Conservation (phyloP, 2,329 filamentous ascomycete genomes). For the Ilyonectria sp. region DNA sequence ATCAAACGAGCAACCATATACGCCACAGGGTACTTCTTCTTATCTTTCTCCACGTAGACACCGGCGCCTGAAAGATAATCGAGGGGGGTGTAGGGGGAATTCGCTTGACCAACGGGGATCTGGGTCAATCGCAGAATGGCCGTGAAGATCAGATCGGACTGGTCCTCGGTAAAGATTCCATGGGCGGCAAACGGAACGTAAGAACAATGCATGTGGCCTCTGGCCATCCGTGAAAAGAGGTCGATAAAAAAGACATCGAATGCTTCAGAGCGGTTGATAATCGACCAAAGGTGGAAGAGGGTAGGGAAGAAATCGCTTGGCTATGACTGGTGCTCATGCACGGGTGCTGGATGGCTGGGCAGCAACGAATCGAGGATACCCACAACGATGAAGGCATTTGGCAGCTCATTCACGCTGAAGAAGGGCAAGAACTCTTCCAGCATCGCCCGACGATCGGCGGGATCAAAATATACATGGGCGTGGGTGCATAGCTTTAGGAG, state of each 20-base stretch:
- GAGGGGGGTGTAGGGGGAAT: constrained; percentile 89
- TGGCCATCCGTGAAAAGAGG: constrained; percentile 86
- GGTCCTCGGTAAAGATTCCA: constrained; percentile 92
- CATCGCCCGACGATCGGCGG: no score
- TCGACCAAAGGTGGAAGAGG: constrained; percentile 96
- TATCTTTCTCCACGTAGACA: constrained; percentile 90
- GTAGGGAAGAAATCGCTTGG: constrained; percentile 93
- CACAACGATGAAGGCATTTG: constrained; percentile 92
- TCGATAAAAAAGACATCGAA: constrained; percentile 93
- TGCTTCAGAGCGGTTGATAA: constrained; percentile 89
- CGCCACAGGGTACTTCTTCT: constrained; percentile 90
- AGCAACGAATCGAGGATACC: constrained; percentile 89
- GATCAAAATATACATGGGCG: no score
- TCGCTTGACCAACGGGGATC: constrained; percentile 96
- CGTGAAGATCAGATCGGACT: constrained; percentile 94
- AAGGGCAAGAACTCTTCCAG: no score
- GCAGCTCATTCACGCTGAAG: constrained; percentile 93
- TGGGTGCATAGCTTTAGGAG: no score
- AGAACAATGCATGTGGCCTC: constrained; percentile 83
- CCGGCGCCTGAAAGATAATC: constrained; percentile 89
- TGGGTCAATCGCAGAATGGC: constrained; percentile 90
- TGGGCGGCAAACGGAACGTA: constrained; percentile 87
- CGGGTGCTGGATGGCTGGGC: constrained; percentile 84
- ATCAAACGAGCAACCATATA: constrained; percentile 96
- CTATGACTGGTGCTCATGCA: constrained; percentile 79